Conservation (phyloP, 2,329 filamentous ascomycete species). For the Xylariaceae sp. region DNA sequence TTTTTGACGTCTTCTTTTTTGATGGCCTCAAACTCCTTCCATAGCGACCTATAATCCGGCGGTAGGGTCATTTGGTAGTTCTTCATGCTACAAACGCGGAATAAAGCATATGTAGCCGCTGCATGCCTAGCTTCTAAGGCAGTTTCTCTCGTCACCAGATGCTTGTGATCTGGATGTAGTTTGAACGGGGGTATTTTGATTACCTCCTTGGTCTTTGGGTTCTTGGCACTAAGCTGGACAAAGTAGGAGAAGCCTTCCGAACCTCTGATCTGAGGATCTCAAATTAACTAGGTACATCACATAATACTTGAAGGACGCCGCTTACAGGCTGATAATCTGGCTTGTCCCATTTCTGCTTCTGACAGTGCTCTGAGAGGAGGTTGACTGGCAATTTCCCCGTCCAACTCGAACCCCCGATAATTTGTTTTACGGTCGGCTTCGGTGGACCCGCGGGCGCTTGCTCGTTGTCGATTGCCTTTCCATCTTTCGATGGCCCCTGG, state of each 20-base stretch:
- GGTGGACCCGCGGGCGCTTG: slow-evolving; percentile 51
- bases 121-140: slow-evolving; percentile 92
- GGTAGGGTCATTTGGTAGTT: slow-evolving; percentile 95
- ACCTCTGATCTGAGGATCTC: slow-evolving; percentile 60
- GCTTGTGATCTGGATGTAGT: slow-evolving; percentile 76
- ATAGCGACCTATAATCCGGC: slow-evolving; percentile 85
- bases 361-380: slow-evolving; percentile 90
- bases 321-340: slow-evolving; percentile 85
- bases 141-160: slow-evolving; percentile 76
- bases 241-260: slow-evolving; percentile 78
- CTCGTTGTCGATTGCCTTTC: slow-evolving; percentile 37
- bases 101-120: slow-evolving; percentile 88
- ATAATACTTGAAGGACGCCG: slow-evolving; percentile 23
- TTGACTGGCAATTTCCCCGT: slow-evolving; percentile 96
- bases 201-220: slow-evolving; percentile 82
- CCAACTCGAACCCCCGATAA: slow-evolving; percentile 96
- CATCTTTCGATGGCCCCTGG: slow-evolving; percentile 30
- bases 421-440: slow-evolving; percentile 72
- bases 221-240: slow-evolving; percentile 76
- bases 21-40: slow-evolving; percentile 87
- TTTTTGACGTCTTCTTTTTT: slow-evolving; percentile 82
- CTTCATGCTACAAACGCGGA: slow-evolving; percentile 91
- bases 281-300: slow-evolving; percentile 34
- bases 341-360: slow-evolving; percentile 94
- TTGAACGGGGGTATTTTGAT: slow-evolving; percentile 81